Evolutionary conservation across 1,284 basidiomycete species (phyloP), one percentile per base, ranked within the genome.

Genomic region (Sphagnurus paluster): DNA sequence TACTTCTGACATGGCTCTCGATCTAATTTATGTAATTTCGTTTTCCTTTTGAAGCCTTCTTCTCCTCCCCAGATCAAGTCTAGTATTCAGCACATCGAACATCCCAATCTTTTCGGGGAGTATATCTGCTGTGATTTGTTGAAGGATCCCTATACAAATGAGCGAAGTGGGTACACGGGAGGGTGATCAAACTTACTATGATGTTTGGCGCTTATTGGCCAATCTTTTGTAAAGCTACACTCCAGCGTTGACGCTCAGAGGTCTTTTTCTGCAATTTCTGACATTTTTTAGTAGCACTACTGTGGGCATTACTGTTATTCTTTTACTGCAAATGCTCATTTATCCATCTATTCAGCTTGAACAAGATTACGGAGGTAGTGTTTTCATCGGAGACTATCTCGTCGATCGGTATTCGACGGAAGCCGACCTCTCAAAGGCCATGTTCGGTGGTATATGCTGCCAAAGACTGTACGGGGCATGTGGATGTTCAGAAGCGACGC

Each of bases 91-190:
- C 62, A 59, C 9, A 71, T 71, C 13, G 39, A 63, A 5, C 69
- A 72, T 44, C 70, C 71, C n/a, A 71, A 71, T 50, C 48, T 71
- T 13, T 67, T 61, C 35, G 65, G 57, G 8, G 47, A 47, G 9
- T 70, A 62, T 41, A 64, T 73, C 37, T 73, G 71, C 49, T 73
- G 71, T 50, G 70, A 71, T 44, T 44, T 73, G 29, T 41, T 72
- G 42, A 69, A 68, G 33, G 46, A 56, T 16, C 44, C 54, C n/a
- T n/a, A n/a, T n/a, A n/a, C n/a, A 41, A 42, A 48, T 13, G 37
- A 54, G 16, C 36, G 54, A 59, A 39, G 21, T 7, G 13, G 66
- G 65, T 71, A 70, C 44, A 63, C 60, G 23, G 69, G 69, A 57
- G 68, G 67, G 60, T 67, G 32, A 34, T 59, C 47, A 13, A n/a